A percentile compares a stretch with the other conserved stretches of the same genome.
Conservation (phyloP, 1,284 basidiomycete genomes). For the Sparassis latifolia region DNA sequence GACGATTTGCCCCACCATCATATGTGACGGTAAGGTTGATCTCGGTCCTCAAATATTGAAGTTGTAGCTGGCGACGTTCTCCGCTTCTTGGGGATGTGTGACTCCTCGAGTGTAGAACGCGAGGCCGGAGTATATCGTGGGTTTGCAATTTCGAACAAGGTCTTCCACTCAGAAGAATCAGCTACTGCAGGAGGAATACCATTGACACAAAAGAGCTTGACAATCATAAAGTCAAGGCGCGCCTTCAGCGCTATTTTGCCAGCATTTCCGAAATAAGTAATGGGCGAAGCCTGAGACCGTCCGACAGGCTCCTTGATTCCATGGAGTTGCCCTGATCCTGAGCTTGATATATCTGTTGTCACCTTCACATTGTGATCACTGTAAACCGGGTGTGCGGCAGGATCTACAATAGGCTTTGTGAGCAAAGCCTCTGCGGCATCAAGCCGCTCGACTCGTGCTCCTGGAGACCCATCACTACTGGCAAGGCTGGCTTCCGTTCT, state of each 20-base stretch:
- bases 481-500: too few species aligned
- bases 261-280: neutral
- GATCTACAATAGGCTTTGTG: neutral
- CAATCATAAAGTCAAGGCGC: neutral
- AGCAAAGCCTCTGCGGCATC: neutral
- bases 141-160: constrained; percentile 7
- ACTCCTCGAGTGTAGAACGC: constrained; percentile 3
- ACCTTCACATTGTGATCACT: neutral
- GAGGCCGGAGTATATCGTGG: constrained; percentile 8
- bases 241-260: neutral
- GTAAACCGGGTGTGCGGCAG: too few species aligned
- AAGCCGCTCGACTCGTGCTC: neutral
- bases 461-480: too few species aligned
- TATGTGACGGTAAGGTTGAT: constrained; percentile 10
- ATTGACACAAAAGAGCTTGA: constrained; percentile 4
- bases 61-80: constrained; percentile 1
- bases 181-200: constrained; percentile 6
- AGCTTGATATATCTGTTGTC: neutral
- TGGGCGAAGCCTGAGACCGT: neutral
- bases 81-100: constrained; percentile 6
- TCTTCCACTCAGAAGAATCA: constrained; percentile 15
- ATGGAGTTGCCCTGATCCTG: too few species aligned
- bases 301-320: too few species aligned
- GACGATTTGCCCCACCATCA: constrained; percentile 9
- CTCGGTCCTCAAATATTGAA: constrained; percentile 1